These are phyloP conservation scores for Cladorrhinum samala DNA, from an alignment of 495 filamentous ascomycete species.

Conservation along the genomic window DNA sequence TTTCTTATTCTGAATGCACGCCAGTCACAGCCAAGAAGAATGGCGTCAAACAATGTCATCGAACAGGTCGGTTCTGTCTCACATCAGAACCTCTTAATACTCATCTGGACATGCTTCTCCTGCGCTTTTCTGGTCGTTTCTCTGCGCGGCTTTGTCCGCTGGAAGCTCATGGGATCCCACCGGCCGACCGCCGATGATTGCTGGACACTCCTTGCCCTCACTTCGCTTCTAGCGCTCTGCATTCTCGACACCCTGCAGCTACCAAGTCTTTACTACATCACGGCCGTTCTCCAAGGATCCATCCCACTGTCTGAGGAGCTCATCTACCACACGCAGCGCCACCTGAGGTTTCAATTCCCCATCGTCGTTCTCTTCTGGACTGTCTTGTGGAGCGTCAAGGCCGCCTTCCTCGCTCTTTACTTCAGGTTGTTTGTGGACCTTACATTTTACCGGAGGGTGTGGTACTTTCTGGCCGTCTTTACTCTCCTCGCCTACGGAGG, in stretches of 20 bases:
- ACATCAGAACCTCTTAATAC: slow-evolving; percentile 22
- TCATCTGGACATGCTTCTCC: slow-evolving; percentile 30
- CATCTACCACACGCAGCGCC: slow-evolving; percentile 22
- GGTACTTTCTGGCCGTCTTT: slow-evolving; percentile 33
- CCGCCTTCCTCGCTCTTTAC: slow-evolving; percentile 42
- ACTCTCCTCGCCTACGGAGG: slow-evolving; percentile 34
- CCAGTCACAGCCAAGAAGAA: neutral
- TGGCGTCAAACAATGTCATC: slow-evolving; percentile 6
- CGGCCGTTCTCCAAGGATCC: slow-evolving; percentile 21
- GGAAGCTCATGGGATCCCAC: slow-evolving; percentile 20
- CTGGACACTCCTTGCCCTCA: slow-evolving; percentile 35
- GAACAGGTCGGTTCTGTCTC: slow-evolving; percentile 23
- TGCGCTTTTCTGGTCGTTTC: slow-evolving; percentile 35
- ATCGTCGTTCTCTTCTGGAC: slow-evolving; percentile 46
- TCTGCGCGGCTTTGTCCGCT: slow-evolving; percentile 35
- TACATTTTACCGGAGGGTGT: slow-evolving; percentile 31
- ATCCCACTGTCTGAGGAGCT: slow-evolving; percentile 23
- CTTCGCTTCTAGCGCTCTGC: slow-evolving; percentile 32
- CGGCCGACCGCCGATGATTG: slow-evolving; percentile 37
- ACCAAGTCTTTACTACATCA: slow-evolving; percentile 37
- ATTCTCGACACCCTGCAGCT: slow-evolving; percentile 41
- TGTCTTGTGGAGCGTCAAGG: slow-evolving; percentile 43
- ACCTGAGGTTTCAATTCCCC: slow-evolving; percentile 36
- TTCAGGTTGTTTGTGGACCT: slow-evolving; percentile 38
- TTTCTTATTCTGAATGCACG: neutral